Base-by-base conservation (phyloP, 768 basidiomycete species). In the Boletus fagicola region DNA sequence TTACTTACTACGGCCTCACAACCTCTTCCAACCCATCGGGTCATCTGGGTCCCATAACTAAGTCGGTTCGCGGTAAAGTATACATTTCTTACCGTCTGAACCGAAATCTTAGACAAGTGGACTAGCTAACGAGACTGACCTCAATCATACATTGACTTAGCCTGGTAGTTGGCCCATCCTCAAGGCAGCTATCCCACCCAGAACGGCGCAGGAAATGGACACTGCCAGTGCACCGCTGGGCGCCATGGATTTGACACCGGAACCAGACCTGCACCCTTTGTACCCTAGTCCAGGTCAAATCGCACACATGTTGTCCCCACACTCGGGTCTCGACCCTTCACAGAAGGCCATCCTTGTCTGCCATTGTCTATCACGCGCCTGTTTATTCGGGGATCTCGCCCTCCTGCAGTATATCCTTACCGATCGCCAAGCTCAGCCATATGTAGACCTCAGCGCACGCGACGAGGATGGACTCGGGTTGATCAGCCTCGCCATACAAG, bases 401-500 rank as follows among this genome's bases (percentile, higher is more conserved):
- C 74, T 92, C 54, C 77, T 94, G 39, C 85, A 88, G 44, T 86
- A 84, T 68, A 80, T 94, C 53, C 77, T 94, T 49, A 74, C 78
- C 36, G 87, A 92, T 72, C 77, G 79, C 40, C 84, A 84, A 54
- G 82, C 86, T 7, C 89, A 87, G 67, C 68, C 76, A 11, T 81
- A 78, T 65, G 75, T 91, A 56, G 90, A 94, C 72, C 78, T 94
- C 47, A 75, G 75, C 42, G 72, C 82, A 54, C 81, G 83, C 61
- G 94, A 96, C 72, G 93, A 95, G 51, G 94, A 98, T 61, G 92
- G 92, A 13, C 77, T 93, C 45, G 86, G 88, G 26, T 75, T 94
- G 59, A 79, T 94, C 76, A 87, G 89, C 68, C 78, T 84, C 54
- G 76, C 86, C 28, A 90, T 92, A 62, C 84, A 91, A 60, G 91